A percentile compares a stretch with the other conserved stretches of the same genome.
phyloP scores from a whole-genome alignment of 2,329 filamentous ascomycete species.

The Cercospora zeae-maydis region DNA sequence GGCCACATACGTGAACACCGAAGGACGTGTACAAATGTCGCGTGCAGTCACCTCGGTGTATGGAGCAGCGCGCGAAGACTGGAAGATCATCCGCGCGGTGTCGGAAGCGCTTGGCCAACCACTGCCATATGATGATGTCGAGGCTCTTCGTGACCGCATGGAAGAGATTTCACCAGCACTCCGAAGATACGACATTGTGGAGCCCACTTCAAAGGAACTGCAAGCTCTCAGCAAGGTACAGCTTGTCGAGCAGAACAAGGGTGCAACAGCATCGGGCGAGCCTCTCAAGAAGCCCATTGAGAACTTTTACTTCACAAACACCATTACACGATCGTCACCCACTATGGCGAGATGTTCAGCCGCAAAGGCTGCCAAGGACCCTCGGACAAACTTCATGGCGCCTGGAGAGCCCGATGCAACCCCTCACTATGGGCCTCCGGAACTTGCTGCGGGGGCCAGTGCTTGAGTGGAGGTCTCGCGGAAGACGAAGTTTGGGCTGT shows the following conservation, averaged over 20 bases:
- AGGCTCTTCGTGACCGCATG: conserved; percentile 87
- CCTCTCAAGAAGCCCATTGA: conserved; percentile 82
- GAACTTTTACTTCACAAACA: conserved; percentile 98
- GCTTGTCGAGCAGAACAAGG: conserved; percentile 94
- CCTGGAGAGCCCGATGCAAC: conserved; percentile 41
- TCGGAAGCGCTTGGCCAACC: conserved; percentile 86
- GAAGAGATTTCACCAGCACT: conserved; percentile 89
- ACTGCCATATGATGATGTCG: conserved; percentile 89
- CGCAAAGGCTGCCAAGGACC: conserved; percentile 66
- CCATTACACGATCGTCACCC: conserved; percentile 92
- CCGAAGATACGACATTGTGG: conserved; percentile 84
- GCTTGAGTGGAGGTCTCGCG: conserved; percentile 15
- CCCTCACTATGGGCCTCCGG: conserved; percentile 40
- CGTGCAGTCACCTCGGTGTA: conserved; percentile 84
- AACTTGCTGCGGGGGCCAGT: conserved; percentile 24
- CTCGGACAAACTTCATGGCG: conserved; percentile 51
- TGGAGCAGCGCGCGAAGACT: conserved; percentile 88
- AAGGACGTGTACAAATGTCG: conserved; percentile 91
- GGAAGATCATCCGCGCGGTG: conserved; percentile 94
- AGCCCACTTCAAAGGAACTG: conserved; percentile 61
- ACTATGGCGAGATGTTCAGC: conserved; percentile 98
- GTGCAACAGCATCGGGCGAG: conserved; percentile 65
- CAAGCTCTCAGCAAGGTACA: conserved; percentile 82
- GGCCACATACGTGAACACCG: conserved; percentile 95
- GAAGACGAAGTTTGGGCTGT: conserved; percentile 11